Percentiles rank a stretch among this genome's conserved stretches.
phyloP scores from a whole-genome alignment of 805 yeast species.

The Nakazawaea ernobii region DNA sequence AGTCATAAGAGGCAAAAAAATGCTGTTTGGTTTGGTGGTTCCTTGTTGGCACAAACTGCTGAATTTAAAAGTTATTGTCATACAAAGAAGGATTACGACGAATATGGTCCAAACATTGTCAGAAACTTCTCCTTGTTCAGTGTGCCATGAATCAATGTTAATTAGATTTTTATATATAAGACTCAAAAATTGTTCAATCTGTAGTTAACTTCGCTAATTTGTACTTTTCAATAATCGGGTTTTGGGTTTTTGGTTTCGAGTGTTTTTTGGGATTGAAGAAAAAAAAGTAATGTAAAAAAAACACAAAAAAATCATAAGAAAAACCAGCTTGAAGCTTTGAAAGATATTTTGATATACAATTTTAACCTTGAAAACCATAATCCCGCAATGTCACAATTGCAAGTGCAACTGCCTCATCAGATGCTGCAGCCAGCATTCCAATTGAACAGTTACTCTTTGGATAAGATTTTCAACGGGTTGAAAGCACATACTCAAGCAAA shows the following conservation, averaged over 20 bases:
- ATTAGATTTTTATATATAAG: background rate
- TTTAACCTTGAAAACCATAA: background rate
- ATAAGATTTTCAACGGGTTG: conserved; percentile 47
- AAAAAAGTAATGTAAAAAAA: too few species aligned
- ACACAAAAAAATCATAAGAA: background rate
- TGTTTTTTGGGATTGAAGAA: background rate
- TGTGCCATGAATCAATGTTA: conserved; percentile 52
- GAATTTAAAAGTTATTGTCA: conserved; percentile 96
- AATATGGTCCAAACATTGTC: conserved; percentile 95
- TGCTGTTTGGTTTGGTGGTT: conserved; percentile 99
- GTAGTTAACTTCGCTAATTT: too few species aligned
- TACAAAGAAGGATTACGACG: conserved; percentile 96
- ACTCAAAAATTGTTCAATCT: too few species aligned
- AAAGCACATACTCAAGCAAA: conserved; percentile 36
- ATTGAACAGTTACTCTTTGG: conserved; percentile 46
- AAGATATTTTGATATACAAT: background rate
- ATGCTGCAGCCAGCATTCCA: background rate
- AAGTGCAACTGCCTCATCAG: conserved; percentile 2
- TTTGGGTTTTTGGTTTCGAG: background rate
- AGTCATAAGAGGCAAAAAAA: conserved; percentile 96
- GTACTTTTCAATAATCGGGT: too few species aligned
- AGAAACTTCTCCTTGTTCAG: conserved; percentile 93
- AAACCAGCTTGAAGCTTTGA: background rate
- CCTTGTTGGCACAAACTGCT: conserved; percentile 91
- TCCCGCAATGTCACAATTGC: conserved; percentile 9